Evolutionary conservation across 2,329 filamentous ascomycete species (phyloP).

Genomic region (Ophiostoma ips): DNA sequence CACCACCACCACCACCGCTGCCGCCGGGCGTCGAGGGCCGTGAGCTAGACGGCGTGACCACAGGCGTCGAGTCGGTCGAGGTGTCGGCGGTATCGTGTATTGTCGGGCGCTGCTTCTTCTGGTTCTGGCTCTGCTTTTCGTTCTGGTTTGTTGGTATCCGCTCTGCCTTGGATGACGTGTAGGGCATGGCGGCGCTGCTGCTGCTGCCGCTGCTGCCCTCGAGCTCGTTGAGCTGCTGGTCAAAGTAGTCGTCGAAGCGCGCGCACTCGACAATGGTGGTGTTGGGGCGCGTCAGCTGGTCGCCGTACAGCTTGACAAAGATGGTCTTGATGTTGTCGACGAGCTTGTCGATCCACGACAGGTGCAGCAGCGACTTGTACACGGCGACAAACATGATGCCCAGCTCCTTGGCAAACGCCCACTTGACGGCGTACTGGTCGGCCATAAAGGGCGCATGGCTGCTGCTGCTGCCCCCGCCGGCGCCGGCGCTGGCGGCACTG

Average conservation of each 20-base stretch:
- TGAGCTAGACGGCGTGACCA: constrained; percentile 59
- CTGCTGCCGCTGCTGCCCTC: constrained; percentile 50
- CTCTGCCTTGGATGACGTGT: neutral
- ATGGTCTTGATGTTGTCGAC: constrained; percentile 89
- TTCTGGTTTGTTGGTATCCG: too few species aligned
- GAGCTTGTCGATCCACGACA: constrained; percentile 94
- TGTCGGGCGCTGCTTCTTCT: constrained; percentile 24
- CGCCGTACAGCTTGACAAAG: constrained; percentile 79
- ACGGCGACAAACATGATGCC: constrained; percentile 95
- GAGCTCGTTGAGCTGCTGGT: constrained; percentile 78
- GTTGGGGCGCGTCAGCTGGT: constrained; percentile 70
- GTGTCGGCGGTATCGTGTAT: constrained; percentile 14
- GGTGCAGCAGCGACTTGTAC: constrained; percentile 86
- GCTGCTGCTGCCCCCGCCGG: constrained; percentile 26
- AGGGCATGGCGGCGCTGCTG: constrained; percentile 21
- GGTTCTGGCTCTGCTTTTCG: constrained; percentile 6
- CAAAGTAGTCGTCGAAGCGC: constrained; percentile 83
- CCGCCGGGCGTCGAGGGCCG: constrained; percentile 62
- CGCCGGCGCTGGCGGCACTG: constrained; percentile 41
- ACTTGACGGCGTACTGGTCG: constrained; percentile 90
- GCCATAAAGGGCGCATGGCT: constrained; percentile 57
- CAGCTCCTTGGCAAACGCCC: constrained; percentile 83
- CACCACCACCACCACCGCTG: too few species aligned
- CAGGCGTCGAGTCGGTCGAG: constrained; percentile 58
- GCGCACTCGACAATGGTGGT: constrained; percentile 64